These are phyloP conservation scores for Cryoendolithus antarcticus DNA, from an alignment of 2,329 filamentous ascomycete genomes.

Conservation along the genomic window DNA sequence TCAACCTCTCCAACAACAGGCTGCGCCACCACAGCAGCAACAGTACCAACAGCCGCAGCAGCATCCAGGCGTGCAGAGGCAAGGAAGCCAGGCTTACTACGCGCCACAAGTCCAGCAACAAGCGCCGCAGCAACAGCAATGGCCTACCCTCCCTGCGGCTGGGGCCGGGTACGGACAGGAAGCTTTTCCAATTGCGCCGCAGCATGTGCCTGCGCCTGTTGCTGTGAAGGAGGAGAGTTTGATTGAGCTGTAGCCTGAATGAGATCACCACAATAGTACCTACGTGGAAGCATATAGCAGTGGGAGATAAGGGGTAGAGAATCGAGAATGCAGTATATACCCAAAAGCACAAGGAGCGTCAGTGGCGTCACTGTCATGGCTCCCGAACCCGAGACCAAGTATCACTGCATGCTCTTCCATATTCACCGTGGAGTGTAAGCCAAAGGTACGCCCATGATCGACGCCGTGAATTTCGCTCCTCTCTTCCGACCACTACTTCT, in stretches of 20 bases:
- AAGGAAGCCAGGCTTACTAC: conserved; percentile 12
- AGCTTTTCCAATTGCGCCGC: conserved; percentile 21
- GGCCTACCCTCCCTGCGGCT: conserved; percentile 21
- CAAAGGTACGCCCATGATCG: too few species aligned
- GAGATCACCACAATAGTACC: neutral
- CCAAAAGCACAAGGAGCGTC: too few species aligned
- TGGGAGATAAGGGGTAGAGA: too few species aligned
- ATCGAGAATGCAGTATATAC: too few species aligned
- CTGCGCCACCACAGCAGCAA: conserved; percentile 8
- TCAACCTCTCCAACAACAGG: conserved; percentile 16
- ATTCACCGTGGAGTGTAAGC: too few species aligned
- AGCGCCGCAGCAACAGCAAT: conserved; percentile 13
- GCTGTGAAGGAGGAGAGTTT: conserved; percentile 23
- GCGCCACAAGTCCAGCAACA: conserved; percentile 7
- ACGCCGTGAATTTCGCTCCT: too few species aligned
- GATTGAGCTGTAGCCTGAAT: conserved; percentile 19
- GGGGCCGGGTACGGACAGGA: conserved; percentile 23
- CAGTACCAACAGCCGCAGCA: conserved; percentile 9
- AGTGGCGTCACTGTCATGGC: too few species aligned
- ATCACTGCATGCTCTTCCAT: too few species aligned
- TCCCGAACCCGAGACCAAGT: too few species aligned
- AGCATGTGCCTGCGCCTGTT: conserved; percentile 16
- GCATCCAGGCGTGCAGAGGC: conserved; percentile 9
- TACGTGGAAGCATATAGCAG: too few species aligned
- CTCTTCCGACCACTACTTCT: too few species aligned